Base-by-base conservation (phyloP, 345 rosid genomes). In the Sapria himalayana region DNA sequence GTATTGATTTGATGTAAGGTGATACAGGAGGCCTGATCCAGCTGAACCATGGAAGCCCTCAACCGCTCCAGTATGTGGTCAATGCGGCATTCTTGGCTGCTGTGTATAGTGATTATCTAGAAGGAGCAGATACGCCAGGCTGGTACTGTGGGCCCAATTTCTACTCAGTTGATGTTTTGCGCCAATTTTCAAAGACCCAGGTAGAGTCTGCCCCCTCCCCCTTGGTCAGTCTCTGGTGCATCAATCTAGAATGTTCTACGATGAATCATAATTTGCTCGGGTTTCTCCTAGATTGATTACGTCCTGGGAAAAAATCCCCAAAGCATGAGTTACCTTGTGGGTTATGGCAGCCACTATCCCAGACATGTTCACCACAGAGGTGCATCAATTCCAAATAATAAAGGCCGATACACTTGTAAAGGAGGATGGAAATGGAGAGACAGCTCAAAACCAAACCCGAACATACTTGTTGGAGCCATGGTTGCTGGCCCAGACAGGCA, bases 361-460 rank as follows among this genome's bases (percentile, higher is more conserved):
- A 77, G 41, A 51, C 95, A 46, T 37, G 78, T 71, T 25, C 99
- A 89, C 56, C 99, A 89, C 46, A 70, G 95, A 47, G 99, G 79
- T 22, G 99, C 93, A 6, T 89, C 95, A 17, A 74, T 89, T 51
- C 95, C 79, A 0, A 79, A 89, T 62, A 71, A 77, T 57, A 89
- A 73, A 70, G 47, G 82, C 41, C 74, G 55, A 42, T 84, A 84
- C 48, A 79, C 58, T 60, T 84, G 95, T 63, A 77, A 74, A 62
- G 99, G 95, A 16, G 99, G 99, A 45, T 79, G 93, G 92, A 79
- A 79, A 59, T 89, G 80, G 93, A 74, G 92, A 64, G 95, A 89
- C 69, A 58, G 60, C 29, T 46, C 59, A 32, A 82, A 73, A 50
- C 81, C 95, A 33, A 74, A 84, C 66, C 95, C 95, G 1, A 84